These are phyloP conservation scores for Violaceomyces palustris DNA, from an alignment of 1,284 basidiomycete genomes.

Conservation along the genomic window DNA sequence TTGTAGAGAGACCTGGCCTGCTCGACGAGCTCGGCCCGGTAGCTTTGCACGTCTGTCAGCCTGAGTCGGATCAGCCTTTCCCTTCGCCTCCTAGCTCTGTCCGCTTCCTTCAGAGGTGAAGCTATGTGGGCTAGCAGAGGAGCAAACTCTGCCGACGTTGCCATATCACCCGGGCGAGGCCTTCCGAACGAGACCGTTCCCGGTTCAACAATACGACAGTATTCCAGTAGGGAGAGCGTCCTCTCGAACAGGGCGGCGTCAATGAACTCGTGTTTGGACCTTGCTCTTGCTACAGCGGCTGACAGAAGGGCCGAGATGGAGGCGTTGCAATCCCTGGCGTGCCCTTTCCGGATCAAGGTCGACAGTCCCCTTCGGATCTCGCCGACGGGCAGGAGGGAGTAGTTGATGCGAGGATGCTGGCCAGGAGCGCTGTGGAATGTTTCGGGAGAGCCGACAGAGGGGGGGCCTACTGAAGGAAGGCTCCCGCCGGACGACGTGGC, in stretches of 20 bases:
- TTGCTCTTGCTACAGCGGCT: neutral
- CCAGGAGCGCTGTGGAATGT: too few species aligned
- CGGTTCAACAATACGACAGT: neutral
- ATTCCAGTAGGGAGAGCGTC: neutral
- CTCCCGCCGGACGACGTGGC: too few species aligned
- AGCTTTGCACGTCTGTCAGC: neutral
- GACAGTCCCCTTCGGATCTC: neutral
- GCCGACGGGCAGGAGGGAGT: neutral
- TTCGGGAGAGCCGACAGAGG: too few species aligned
- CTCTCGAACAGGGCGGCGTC: neutral
- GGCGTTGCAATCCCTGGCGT: neutral
- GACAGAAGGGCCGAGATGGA: neutral
- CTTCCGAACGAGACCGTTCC: neutral
- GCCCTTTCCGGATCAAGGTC: neutral
- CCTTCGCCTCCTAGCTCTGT: neutral
- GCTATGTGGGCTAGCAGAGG: neutral
- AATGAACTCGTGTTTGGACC: neutral
- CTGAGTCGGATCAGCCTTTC: neutral
- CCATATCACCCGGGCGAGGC: neutral
- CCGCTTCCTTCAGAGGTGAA: neutral
- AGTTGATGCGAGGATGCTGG: too few species aligned
- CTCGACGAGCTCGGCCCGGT: neutral
- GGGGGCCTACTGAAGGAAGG: too few species aligned
- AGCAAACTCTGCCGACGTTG: neutral
- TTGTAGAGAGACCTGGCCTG: neutral